Conservation (phyloP, 306 rosid genomes). For the Styphnolobium japonicum region DNA sequence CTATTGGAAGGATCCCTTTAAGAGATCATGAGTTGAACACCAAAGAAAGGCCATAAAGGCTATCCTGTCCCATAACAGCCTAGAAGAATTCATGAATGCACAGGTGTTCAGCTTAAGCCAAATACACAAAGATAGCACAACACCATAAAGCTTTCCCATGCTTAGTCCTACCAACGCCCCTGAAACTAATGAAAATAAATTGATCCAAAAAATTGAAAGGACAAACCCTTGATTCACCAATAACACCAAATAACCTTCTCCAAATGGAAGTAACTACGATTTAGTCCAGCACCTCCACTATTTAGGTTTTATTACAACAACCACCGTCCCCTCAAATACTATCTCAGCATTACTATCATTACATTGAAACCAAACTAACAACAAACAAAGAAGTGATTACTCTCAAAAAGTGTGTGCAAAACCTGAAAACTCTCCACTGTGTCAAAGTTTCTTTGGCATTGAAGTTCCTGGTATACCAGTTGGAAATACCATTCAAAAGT, state of each 20-base stretch:
- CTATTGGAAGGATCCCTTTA: background rate
- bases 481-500: background rate
- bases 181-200: background rate
- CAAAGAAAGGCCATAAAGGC: background rate
- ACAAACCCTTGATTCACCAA: background rate
- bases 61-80: background rate
- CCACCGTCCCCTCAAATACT: background rate
- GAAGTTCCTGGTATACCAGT: background rate
- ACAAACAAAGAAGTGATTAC: background rate
- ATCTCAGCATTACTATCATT: background rate
- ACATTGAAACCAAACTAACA: background rate
- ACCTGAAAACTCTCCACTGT: background rate
- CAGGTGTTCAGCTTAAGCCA: background rate
- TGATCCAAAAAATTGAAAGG: background rate
- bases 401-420: background rate
- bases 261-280: background rate
- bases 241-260: conserved; percentile 6
- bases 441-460: background rate
- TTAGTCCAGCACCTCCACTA: background rate
- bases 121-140: background rate
- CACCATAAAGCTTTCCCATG: background rate
- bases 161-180: background rate
- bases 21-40: background rate
- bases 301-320: background rate
- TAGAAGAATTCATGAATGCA: background rate